Conservation (phyloP, 2,329 filamentous ascomycete species). For the Ilyonectria sp. region DNA sequence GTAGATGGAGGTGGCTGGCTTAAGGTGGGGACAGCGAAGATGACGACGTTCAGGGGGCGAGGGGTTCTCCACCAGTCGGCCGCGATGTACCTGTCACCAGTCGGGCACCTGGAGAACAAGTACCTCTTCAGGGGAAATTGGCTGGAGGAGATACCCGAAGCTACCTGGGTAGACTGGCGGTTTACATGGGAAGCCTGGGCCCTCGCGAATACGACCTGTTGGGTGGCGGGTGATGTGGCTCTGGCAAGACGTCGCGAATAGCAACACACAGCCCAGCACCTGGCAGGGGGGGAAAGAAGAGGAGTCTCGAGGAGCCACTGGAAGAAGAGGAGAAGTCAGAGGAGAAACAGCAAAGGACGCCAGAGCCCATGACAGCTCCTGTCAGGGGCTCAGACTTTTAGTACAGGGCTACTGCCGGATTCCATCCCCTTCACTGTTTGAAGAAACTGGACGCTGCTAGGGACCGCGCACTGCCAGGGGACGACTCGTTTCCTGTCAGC, state of each 20-base stretch:
- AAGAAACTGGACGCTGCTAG: neutral
- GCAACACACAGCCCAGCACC: constrained; percentile 28
- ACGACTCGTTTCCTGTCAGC: neutral
- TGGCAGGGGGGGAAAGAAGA: constrained; percentile 2
- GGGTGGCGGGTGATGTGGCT: constrained; percentile 23
- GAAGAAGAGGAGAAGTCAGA: neutral
- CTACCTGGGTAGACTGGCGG: constrained; percentile 1
- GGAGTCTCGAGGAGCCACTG: neutral
- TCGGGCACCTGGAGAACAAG: constrained; percentile 22
- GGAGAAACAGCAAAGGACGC: neutral
- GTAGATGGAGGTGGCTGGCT: constrained; percentile 60
- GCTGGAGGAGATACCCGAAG: constrained; percentile 20
- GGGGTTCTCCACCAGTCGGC: constrained; percentile 26
- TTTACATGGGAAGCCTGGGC: neutral
- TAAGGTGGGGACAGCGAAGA: constrained; percentile 54
- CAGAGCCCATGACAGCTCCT: constrained; percentile 1
- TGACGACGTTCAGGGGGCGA: constrained; percentile 46
- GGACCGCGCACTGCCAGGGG: neutral
- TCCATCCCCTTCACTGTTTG: neutral
- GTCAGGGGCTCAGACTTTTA: constrained; percentile 16
- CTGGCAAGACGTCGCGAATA: constrained; percentile 27
- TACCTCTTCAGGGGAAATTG: constrained; percentile 20
- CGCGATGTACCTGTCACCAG: constrained; percentile 27
- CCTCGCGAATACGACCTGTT: constrained; percentile 28
- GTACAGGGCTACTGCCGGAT: neutral